Percentiles rank a stretch among this genome's conserved stretches.
phyloP scores from a whole-genome alignment of 257 asterid genomes.

The Cordia subcordata region DNA sequence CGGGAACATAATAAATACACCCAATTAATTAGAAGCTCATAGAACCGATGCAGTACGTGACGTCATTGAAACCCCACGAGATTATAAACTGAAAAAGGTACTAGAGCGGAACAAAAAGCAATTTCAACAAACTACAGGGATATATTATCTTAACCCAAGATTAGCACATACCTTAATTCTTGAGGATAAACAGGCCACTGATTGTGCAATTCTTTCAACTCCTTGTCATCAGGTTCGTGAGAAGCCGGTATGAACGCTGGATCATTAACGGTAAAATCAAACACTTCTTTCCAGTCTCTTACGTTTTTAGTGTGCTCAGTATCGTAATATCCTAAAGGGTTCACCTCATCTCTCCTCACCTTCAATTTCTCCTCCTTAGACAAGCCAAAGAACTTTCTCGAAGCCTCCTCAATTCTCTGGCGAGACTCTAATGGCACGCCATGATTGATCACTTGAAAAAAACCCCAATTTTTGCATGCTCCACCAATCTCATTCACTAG shows the following conservation, averaged over 20 bases:
- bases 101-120: no score
- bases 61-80: no score
- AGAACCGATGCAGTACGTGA: no score
- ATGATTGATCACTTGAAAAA: constrained; percentile 76
- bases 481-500: constrained; percentile 31
- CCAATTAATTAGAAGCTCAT: no score
- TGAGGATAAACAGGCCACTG: constrained; percentile 60
- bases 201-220: constrained; percentile 25
- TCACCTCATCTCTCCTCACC: constrained; percentile 28
- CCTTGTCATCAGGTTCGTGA: constrained; percentile 38
- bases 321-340: constrained; percentile 53
- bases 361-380: constrained; percentile 54
- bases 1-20: no score
- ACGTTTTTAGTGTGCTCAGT: constrained; percentile 61
- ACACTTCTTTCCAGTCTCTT: constrained; percentile 78
- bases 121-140: no score
- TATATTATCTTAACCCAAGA: no score
- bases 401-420: constrained; percentile 38
- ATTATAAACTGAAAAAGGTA: no score
- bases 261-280: constrained; percentile 43
- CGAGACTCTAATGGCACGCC: constrained; percentile 52
- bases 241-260: constrained; percentile 44
- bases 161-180: constrained; percentile 29
- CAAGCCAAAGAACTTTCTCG: constrained; percentile 46
- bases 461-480: constrained; percentile 48